Percentiles rank a stretch among this genome's conserved stretches.
Evolutionary conservation across 345 rosid genomes (phyloP).

Genomic region (Xanthoceras sorbifolium): DNA sequence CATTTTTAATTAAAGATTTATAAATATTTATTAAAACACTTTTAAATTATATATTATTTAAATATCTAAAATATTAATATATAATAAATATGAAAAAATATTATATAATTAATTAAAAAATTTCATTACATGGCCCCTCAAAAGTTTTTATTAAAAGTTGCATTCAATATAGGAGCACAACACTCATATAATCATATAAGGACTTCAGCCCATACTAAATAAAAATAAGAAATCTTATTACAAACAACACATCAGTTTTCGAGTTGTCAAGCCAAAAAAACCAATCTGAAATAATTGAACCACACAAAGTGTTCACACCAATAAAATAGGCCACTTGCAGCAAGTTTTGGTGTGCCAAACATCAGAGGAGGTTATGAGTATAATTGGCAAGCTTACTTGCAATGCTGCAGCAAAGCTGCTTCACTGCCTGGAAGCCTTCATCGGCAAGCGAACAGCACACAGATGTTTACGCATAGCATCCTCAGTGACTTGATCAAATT

Average conservation of each 20-base stretch:
- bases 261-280: background rate
- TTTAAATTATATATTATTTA: too few species aligned
- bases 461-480: constrained; percentile 28
- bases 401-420: constrained; percentile 35
- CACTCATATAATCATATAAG: background rate
- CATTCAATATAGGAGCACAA: background rate
- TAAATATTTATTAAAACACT: too few species aligned
- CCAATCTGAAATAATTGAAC: background rate
- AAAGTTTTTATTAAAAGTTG: too few species aligned
- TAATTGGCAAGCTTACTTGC: constrained; percentile 23
- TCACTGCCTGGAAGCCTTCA: constrained; percentile 31
- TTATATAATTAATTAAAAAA: too few species aligned
- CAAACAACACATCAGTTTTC: background rate
- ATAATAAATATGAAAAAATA: too few species aligned
- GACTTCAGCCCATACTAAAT: background rate
- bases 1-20: too few species aligned
- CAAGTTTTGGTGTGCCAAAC: constrained; percentile 17
- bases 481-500: constrained; percentile 38
- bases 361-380: constrained; percentile 13
- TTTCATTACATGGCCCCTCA: too few species aligned
- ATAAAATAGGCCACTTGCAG: background rate
- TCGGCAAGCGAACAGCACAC: constrained; percentile 29
- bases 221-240: background rate
- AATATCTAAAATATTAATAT: too few species aligned
- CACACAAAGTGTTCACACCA: background rate